These are phyloP conservation scores for Prorocentrum cordatum DNA, from an alignment of 169 alveolate species.

Conservation along the genomic window DNA sequence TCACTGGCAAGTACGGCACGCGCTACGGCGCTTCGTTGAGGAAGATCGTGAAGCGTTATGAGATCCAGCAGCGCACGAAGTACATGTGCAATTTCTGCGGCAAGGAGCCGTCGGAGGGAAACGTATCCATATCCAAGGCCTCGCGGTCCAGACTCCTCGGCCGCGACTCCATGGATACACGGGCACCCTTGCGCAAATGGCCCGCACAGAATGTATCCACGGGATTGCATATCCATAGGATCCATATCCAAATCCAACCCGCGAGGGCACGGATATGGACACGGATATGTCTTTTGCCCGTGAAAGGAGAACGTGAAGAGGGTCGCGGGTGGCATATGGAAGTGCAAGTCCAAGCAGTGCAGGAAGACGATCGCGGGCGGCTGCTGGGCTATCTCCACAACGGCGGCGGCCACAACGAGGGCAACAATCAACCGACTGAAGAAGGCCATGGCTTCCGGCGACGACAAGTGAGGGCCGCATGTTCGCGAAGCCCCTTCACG, in stretches of 20 bases:
- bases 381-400: not conserved
- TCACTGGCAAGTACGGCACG: slow-evolving; percentile 33
- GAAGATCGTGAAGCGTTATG: slow-evolving; percentile 62
- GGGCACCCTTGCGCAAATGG: too few species aligned
- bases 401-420: not conserved
- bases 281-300: too few species aligned
- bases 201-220: too few species aligned
- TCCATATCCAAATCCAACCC: too few species aligned
- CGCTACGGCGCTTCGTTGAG: slow-evolving; percentile 32
- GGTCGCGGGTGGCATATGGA: slow-evolving; percentile 47
- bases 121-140: too few species aligned
- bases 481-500: too few species aligned
- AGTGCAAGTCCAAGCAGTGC: slow-evolving; percentile 46
- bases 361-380: not conserved
- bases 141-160: too few species aligned
- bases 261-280: too few species aligned
- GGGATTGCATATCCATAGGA: too few species aligned
- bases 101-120: too few species aligned
- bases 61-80: slow-evolving; percentile 49
- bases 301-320: slow-evolving; percentile 66
- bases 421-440: not conserved
- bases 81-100: slow-evolving; percentile 62
- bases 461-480: not conserved
- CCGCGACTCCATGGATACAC: too few species aligned
- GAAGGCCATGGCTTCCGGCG: not conserved